A percentile compares a stretch with the other conserved stretches of the same genome.
These are phyloP conservation scores for Monosporascus sp. DNA, from an alignment of 2,329 filamentous ascomycete species.

Conservation along the genomic window DNA sequence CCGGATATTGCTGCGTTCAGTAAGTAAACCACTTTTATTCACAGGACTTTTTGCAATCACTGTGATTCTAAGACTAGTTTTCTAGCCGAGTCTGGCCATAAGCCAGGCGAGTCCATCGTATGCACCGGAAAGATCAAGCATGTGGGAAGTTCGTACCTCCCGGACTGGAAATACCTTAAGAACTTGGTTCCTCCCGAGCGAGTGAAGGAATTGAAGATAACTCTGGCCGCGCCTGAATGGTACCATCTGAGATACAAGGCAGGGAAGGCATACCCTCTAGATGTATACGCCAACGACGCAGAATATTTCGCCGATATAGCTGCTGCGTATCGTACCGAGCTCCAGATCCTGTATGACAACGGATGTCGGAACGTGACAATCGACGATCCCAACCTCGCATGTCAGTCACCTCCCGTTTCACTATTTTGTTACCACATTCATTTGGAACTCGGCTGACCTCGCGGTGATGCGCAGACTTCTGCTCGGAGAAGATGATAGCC, in stretches of 20 bases:
- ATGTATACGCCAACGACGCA: conserved; percentile 51
- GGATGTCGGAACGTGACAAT: conserved; percentile 62
- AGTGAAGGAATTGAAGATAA: conserved; percentile 53
- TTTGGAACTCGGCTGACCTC: not conserved
- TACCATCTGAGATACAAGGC: conserved; percentile 54
- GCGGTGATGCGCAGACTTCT: conserved; percentile 53
- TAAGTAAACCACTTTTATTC: conserved; percentile 22
- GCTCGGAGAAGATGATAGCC: conserved; percentile 64
- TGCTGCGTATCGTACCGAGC: conserved; percentile 52
- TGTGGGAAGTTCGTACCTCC: conserved; percentile 36
- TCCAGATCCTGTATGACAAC: conserved; percentile 56
- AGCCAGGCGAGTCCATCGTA: conserved; percentile 40
- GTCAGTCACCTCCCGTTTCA: conserved; percentile 36
- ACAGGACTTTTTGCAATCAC: not conserved
- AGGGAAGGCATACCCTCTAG: conserved; percentile 50
- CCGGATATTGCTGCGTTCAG: conserved; percentile 40
- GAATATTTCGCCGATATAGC: conserved; percentile 63
- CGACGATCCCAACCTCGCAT: conserved; percentile 62
- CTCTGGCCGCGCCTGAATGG: conserved; percentile 48
- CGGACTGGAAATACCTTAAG: conserved; percentile 38
- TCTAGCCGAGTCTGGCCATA: conserved; percentile 38
- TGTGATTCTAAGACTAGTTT: not conserved
- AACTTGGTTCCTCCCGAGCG: conserved; percentile 50
- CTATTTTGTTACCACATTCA: not conserved
- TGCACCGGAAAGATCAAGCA: conserved; percentile 44